A percentile compares a stretch with the other conserved stretches of the same genome.
phyloP scores from a whole-genome alignment of 495 filamentous ascomycete species.

The Elasticomyces elasticus region DNA sequence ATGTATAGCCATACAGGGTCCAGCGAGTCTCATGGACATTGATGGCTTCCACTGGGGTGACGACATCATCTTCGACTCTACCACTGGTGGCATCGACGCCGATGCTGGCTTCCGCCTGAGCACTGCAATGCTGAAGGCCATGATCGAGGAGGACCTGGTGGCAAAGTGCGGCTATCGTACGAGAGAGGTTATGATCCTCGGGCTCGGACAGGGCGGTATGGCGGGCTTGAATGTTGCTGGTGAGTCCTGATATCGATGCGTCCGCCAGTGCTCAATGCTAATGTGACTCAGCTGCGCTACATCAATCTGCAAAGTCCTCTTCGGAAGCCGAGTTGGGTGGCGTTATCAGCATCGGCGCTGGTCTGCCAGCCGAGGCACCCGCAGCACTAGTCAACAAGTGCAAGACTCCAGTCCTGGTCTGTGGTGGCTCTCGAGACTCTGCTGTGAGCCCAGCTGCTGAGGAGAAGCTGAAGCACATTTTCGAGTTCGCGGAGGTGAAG shows the following conservation, averaged over 20 bases:
- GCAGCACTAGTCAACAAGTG: constrained; percentile 41
- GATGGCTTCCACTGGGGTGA: constrained; percentile 90
- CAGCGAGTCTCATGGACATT: constrained; percentile 57
- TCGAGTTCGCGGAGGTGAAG: constrained; percentile 61
- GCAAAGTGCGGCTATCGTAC: constrained; percentile 58
- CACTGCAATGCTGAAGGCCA: constrained; percentile 41
- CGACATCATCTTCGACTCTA: constrained; percentile 59
- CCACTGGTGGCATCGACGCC: constrained; percentile 57
- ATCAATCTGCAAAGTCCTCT: not conserved
- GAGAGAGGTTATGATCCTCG: constrained; percentile 65
- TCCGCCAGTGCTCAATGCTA: not conserved
- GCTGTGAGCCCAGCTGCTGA: constrained; percentile 54
- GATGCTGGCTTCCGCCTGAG: constrained; percentile 66
- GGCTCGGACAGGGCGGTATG: constrained; percentile 84
- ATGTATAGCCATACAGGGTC: constrained; percentile 64
- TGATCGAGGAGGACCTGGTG: constrained; percentile 54
- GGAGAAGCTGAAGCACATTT: constrained; percentile 52
- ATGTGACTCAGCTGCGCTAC: constrained; percentile 1
- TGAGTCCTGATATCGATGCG: constrained; percentile 26
- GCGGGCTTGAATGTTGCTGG: constrained; percentile 50
- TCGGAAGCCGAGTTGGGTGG: constrained; percentile 39
- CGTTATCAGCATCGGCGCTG: constrained; percentile 67
- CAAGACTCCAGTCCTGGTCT: constrained; percentile 64
- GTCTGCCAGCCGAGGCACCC: constrained; percentile 41
- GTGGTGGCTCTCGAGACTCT: constrained; percentile 54